Evolutionary conservation across 129 eudicot genomes (phyloP).

Genomic region (Flaveria linearis): DNA sequence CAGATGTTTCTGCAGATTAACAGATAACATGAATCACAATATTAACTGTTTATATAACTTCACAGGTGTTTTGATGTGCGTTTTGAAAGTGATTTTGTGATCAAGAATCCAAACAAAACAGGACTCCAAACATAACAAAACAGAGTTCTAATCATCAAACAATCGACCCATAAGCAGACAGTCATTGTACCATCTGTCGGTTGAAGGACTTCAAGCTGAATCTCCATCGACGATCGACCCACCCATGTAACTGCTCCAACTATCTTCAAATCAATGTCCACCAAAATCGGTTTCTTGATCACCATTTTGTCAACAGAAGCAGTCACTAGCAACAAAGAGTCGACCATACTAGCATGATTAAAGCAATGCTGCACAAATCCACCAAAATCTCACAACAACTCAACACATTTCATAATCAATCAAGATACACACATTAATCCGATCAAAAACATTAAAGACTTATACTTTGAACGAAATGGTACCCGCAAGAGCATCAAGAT

Average conservation of each 20-base stretch:
- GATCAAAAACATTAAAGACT: too few species aligned
- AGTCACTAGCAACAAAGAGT: conserved; percentile 75
- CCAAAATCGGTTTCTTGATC: conserved; percentile 71
- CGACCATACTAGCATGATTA: conserved; percentile 55
- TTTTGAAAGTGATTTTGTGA: neutral
- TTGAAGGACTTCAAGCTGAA: conserved; percentile 80
- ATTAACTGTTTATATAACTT: conserved; percentile 1
- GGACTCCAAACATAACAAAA: neutral
- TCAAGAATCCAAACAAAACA: neutral
- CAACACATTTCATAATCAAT: neutral
- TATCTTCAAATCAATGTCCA: conserved; percentile 65
- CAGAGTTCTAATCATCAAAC: neutral
- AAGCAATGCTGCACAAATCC: conserved; percentile 70
- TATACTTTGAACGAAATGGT: conserved; percentile 88
- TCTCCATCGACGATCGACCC: conserved; percentile 95
- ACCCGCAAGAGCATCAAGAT: conserved; percentile 97
- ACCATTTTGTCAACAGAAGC: conserved; percentile 97
- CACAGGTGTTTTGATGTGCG: neutral
- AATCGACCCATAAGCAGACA: neutral
- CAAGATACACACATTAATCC: neutral
- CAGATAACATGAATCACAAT: neutral
- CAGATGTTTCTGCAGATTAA: conserved; percentile 51
- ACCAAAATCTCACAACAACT: neutral
- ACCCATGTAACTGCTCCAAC: conserved; percentile 96
- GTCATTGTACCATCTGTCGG: conserved; percentile 44